Conservation (phyloP, 1,284 basidiomycete genomes). For the Crepidotus sp. region DNA sequence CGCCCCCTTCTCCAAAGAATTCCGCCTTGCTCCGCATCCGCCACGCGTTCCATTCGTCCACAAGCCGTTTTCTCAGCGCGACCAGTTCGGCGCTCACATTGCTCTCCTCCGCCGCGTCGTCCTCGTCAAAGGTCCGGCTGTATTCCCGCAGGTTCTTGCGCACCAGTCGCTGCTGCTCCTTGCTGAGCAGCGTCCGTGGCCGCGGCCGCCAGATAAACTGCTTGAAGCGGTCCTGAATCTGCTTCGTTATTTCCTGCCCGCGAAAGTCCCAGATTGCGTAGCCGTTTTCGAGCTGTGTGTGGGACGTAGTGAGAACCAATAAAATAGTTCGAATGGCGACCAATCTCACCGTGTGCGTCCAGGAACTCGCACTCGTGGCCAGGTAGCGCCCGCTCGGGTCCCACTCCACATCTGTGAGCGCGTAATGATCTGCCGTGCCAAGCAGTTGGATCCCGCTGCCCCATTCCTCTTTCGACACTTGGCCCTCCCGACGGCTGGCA, state of each 20-base stretch:
- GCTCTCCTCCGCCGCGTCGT: slow-evolving; percentile 92
- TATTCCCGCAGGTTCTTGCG: slow-evolving; percentile 90
- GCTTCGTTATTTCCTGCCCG: slow-evolving; percentile 85
- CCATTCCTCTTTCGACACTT: slow-evolving; percentile 64
- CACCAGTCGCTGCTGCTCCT: slow-evolving; percentile 84
- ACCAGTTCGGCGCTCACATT: slow-evolving; percentile 91
- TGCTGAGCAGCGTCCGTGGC: slow-evolving; percentile 78
- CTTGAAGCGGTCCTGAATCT: slow-evolving; percentile 92
- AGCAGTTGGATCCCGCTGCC: slow-evolving; percentile 84
- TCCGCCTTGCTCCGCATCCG: slow-evolving; percentile 55
- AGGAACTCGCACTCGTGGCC: slow-evolving; percentile 89
- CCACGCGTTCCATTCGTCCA: slow-evolving; percentile 99
- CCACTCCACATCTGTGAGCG: slow-evolving; percentile 98
- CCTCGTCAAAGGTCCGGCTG: slow-evolving; percentile 91
- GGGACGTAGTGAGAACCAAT: slow-evolving; percentile 11
- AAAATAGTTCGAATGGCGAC: slow-evolving; percentile 17
- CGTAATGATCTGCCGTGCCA: slow-evolving; percentile 92
- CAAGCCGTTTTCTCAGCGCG: slow-evolving; percentile 82
- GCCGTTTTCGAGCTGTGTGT: slow-evolving; percentile 87
- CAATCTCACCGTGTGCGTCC: slow-evolving; percentile 79
- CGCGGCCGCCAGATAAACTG: slow-evolving; percentile 98
- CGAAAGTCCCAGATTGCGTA: slow-evolving; percentile 98
- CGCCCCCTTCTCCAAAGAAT: slow-evolving; percentile 41
- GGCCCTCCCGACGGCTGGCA: slow-evolving; percentile 48
- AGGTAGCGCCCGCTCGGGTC: slow-evolving; percentile 95